Percentiles rank a stretch among this genome's conserved stretches.
These are phyloP conservation scores for Myochromella boudieri DNA, from an alignment of 768 basidiomycete genomes.

Conservation along the genomic window DNA sequence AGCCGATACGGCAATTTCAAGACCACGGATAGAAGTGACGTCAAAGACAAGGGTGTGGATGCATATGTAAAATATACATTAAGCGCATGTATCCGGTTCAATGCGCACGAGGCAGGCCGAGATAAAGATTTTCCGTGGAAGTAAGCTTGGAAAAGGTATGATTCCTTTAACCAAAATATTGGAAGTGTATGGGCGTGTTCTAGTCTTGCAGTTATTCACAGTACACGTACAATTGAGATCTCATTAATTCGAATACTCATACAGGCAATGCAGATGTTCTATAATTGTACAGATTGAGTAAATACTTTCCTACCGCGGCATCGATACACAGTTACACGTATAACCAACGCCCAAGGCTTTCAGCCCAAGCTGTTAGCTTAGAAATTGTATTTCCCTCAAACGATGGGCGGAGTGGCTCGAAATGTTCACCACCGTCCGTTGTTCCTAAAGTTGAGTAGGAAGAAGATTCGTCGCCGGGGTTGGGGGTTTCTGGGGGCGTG, in stretches of 20 bases:
- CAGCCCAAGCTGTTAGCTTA: conserved; percentile 54
- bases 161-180: too few relatives aligned
- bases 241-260: conserved; percentile 9
- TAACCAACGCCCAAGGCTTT: conserved; percentile 56
- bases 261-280: conserved; percentile 1
- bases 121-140: not conserved
- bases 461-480: conserved; percentile 24
- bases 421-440: conserved; percentile 19
- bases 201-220: too few relatives aligned
- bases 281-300: not conserved
- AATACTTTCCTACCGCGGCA: conserved; percentile 7
- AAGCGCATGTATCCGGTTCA: not conserved
- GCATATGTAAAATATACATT: conserved; percentile 2
- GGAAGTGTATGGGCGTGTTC: too few relatives aligned
- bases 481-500: conserved; percentile 51
- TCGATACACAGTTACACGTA: conserved; percentile 42
- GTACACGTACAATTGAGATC: too few relatives aligned
- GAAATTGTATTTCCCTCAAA: conserved; percentile 43
- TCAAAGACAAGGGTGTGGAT: conserved; percentile 12
- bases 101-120: conserved; percentile 6
- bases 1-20: conserved; percentile 9
- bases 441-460: conserved; percentile 22
- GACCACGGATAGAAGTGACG: conserved; percentile 13
- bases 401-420: conserved; percentile 34
- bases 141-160: too few relatives aligned